Percentiles rank a stretch among this genome's conserved stretches.
Conservation (phyloP, 306 rosid species). For the Cicer bijugum region DNA sequence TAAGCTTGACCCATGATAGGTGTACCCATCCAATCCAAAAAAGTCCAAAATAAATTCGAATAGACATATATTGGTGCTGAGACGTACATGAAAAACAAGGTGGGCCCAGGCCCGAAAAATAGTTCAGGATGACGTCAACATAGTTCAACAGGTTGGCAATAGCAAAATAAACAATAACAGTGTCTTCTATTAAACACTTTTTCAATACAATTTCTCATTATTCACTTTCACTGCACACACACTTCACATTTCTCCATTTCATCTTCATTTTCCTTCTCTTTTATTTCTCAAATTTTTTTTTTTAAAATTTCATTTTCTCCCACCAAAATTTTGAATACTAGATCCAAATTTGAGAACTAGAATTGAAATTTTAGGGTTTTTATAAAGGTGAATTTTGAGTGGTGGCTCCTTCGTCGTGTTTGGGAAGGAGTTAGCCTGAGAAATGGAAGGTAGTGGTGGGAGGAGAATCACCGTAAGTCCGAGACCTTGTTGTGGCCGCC, state of each 20-base stretch:
- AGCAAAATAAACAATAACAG: background rate
- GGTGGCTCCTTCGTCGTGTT: slow-evolving; percentile 35
- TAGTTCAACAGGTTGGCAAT: background rate
- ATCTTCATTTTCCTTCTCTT: background rate
- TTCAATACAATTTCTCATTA: background rate
- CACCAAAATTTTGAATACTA: slow-evolving; percentile 29
- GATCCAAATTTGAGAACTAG: slow-evolving; percentile 27
- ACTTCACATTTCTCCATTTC: background rate
- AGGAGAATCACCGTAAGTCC: slow-evolving; percentile 65
- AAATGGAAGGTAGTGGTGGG: slow-evolving; percentile 63
- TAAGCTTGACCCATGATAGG: background rate
- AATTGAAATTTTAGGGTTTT: slow-evolving; percentile 5
- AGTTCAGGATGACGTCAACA: background rate
- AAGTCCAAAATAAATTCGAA: background rate
- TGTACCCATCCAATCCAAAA: background rate
- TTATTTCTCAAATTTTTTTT: background rate
- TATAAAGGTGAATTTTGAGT: background rate
- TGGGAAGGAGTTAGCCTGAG: slow-evolving; percentile 15
- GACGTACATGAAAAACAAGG: background rate
- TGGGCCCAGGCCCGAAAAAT: background rate
- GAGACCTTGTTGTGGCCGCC: slow-evolving; percentile 59
- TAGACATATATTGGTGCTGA: background rate
- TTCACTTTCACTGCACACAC: background rate
- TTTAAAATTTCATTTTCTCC: slow-evolving; percentile 1
- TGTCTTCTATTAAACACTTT: background rate